These are phyloP conservation scores for Lepiota brunneoincarnata DNA, from an alignment of 768 basidiomycete species.

Conservation along the genomic window DNA sequence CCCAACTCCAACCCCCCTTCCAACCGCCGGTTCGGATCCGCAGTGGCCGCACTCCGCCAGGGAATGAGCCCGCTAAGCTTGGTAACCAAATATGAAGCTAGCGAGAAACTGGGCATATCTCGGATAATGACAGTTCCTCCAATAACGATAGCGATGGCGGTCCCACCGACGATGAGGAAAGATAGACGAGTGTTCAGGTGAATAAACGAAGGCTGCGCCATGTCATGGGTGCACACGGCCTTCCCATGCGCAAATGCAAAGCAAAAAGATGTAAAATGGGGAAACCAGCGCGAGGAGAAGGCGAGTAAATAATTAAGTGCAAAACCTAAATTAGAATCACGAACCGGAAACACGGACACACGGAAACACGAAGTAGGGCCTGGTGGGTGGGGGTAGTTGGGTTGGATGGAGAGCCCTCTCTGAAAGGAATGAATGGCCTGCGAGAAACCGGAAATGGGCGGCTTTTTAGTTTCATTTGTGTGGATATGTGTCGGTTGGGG, in stretches of 20 bases:
- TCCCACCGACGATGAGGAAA: constrained; percentile 3
- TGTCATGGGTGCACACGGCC: too few relatives aligned
- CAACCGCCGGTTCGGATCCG: neutral
- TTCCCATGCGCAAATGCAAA: too few relatives aligned
- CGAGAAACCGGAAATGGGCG: neutral
- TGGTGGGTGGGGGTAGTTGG: too few relatives aligned
- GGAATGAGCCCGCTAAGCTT: constrained; percentile 1
- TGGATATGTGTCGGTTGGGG: too few relatives aligned
- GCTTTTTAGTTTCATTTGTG: too few relatives aligned
- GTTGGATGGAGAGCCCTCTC: too few relatives aligned
- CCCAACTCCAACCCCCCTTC: neutral
- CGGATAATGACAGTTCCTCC: neutral
- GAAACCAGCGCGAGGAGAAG: neutral
- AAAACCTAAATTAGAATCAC: too few relatives aligned
- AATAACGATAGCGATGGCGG: constrained; percentile 1
- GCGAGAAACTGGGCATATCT: too few relatives aligned
- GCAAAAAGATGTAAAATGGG: too few relatives aligned
- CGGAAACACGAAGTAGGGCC: too few relatives aligned
- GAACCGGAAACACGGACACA: neutral
- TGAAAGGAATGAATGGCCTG: too few relatives aligned
- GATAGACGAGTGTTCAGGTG: neutral
- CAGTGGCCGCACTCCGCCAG: neutral
- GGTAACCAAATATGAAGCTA: neutral
- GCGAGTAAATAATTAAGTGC: neutral
- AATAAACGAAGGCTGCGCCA: too few relatives aligned